Conservation (phyloP, 2,329 filamentous ascomycete species). For the Calonectria pseudoreteaudii region DNA sequence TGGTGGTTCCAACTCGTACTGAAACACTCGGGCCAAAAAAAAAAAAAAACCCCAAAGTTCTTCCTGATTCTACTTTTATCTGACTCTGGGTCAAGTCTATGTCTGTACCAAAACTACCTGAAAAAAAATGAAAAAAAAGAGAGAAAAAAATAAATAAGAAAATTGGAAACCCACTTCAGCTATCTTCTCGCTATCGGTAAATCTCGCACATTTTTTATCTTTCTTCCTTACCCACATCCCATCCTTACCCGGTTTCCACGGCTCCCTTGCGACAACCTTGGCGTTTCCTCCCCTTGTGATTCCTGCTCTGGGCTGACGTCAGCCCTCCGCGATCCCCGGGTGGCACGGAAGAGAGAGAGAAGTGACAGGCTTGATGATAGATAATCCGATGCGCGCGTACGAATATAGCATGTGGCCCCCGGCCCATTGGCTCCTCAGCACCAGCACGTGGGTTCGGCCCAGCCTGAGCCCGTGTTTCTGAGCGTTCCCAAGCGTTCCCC, state of each 20-base stretch:
- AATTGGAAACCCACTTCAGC: neutral
- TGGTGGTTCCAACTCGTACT: neutral
- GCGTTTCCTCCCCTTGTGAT: neutral
- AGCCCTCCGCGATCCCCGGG: neutral
- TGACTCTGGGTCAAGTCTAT: too few relatives aligned
- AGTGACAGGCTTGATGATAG: neutral
- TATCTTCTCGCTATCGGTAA: neutral
- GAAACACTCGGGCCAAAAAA: neutral
- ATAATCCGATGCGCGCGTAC: neutral
- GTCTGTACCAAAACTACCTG: too few relatives aligned
- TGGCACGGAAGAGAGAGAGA: neutral
- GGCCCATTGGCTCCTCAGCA: neutral
- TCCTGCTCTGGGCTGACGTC: neutral
- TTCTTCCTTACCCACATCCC: neutral
- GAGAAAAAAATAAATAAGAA: neutral
- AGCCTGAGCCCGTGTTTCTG: neutral
- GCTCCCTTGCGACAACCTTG: neutral
- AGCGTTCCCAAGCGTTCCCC: too few relatives aligned
- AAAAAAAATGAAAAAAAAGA: neutral
- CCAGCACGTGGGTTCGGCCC: neutral
- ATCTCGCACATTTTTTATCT: neutral
- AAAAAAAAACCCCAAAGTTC: neutral
- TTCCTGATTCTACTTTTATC: too few relatives aligned
- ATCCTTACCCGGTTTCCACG: neutral
- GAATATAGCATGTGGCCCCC: neutral